Conservation (phyloP, 306 rosid species). For the Leucaena leucocephala region DNA sequence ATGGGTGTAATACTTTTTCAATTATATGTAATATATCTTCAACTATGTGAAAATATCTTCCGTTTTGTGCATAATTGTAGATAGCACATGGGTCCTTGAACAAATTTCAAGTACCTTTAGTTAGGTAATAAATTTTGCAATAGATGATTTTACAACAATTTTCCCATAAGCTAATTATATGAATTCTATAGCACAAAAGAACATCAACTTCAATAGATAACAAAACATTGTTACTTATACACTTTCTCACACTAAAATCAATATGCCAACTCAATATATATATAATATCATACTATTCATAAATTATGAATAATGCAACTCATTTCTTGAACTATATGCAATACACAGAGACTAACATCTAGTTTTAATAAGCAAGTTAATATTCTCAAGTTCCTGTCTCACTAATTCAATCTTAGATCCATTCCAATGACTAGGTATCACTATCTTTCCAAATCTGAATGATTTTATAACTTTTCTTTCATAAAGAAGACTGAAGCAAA, state of each 20-base stretch:
- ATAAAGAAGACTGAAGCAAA: slow-evolving; percentile 14
- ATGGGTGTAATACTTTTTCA: too few species aligned
- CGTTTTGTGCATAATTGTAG: too few species aligned
- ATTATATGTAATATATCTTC: too few species aligned
- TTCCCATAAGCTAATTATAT: not conserved
- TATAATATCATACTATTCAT: too few species aligned
- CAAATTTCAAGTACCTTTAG: too few species aligned
- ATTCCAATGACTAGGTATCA: not conserved
- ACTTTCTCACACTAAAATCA: not conserved
- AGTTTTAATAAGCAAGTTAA: not conserved
- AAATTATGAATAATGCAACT: too few species aligned
- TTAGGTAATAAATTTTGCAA: too few species aligned
- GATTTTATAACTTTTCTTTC: not conserved
- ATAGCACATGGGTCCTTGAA: too few species aligned
- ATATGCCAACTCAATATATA: not conserved
- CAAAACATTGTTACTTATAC: not conserved
- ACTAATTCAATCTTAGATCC: not conserved
- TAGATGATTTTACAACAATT: too few species aligned
- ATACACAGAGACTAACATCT: too few species aligned
- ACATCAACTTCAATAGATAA: not conserved
- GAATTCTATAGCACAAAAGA: not conserved
- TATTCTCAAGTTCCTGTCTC: not conserved
- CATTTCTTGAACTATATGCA: too few species aligned
- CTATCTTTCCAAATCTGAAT: not conserved
- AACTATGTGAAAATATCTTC: too few species aligned